Evolutionary conservation across 2,329 filamentous ascomycete species (phyloP), one percentile per base, ranked within the genome.

Genomic region (Trichoderma harzianum): DNA sequence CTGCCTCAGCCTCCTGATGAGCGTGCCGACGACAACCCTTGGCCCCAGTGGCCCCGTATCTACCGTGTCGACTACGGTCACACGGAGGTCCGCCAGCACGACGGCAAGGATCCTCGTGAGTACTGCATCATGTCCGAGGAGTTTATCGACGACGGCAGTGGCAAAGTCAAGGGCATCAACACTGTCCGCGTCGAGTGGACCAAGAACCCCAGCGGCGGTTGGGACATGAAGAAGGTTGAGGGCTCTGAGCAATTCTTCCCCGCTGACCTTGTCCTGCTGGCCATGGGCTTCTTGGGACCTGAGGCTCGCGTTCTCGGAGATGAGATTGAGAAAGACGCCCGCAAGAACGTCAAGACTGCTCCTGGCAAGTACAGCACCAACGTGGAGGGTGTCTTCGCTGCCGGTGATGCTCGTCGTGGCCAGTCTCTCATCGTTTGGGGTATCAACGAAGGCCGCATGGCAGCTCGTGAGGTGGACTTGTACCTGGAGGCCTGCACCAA

Each of bases 61-160:
- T 98, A 97, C 88, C 94, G 95, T 77, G 93, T 98, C n/a, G 95
- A 98, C 84, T 98, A 98, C 79, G 95, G 95, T 71, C 95, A 98
- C 86, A 92, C 92, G 18, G 95, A 98, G 83, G 95, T 98, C 78
- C 94, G 95, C 82, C 94, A 95, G 76, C 95, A 98, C 86, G 95
- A 95, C 86, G 95, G 95, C 83, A 95, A 95, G 81, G 95, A 98
- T 78, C 95, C 95, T 72, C 94, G 95, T 77, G 95, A 98, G 85
- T 98, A 93, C 87, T 98, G 95, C 85, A 94, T 98, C 84, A 97
- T 98, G 94, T 97, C 94, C 21, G 95, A 97, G 85, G 93, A 97
- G 78, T 98, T 98, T 77, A 93, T 97, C 73, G 93, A 95, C 75
- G 94, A 97, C 77, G 95, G 94, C 74, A 89, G 84, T 64, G 95